Base-by-base conservation (phyloP, 169 alveolate genomes). In the Babesia ovata region DNA sequence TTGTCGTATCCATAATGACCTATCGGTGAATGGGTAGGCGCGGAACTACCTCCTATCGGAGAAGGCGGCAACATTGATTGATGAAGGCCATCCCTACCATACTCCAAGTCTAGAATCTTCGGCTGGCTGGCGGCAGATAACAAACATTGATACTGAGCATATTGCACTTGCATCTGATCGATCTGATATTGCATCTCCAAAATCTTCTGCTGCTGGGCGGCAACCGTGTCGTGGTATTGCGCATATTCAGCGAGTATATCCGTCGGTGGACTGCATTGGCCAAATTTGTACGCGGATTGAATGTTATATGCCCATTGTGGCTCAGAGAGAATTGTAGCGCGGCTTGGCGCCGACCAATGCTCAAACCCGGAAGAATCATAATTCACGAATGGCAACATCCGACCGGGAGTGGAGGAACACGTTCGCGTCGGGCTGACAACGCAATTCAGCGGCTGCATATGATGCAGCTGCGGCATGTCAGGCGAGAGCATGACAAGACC, bases 241-340 rank as follows among this genome's bases (percentile, higher is more conserved):
- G 76, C 66, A 26, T 67, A 67, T 11, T 67, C 66, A 52, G 36
- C 56, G 9, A 52, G 36, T 45, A 54, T 4, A 22, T 66, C 75
- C 62, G 44, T 6, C 9, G 72, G 72, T 14, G 42, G 44, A 24
- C 10, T 59, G 39, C 24, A 6, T 13, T 59, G 53, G 12, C 19
- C 50, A 36, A 17, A 29, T 0, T 17, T 14, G 63, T 21, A 24
- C 36, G 28, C 28, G n/a, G 26, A 36, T 2, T 22, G 36, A 13
- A 13, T 13, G 36, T 24, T 56, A 8, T 14, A 14, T 2, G 63
- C 42, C 19, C 42, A 56, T 36, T 21, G 28, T 24, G 63, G n/a
- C 7, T 56, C 63, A 19, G 0, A 8, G 4, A 36, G 63, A 21
- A 21, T 49, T 8, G n/a, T 4, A 2, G 6, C 6, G 39, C 39